phyloP scores from a whole-genome alignment of 1,139 yeast species.

The Suhomyces wounanorum region DNA sequence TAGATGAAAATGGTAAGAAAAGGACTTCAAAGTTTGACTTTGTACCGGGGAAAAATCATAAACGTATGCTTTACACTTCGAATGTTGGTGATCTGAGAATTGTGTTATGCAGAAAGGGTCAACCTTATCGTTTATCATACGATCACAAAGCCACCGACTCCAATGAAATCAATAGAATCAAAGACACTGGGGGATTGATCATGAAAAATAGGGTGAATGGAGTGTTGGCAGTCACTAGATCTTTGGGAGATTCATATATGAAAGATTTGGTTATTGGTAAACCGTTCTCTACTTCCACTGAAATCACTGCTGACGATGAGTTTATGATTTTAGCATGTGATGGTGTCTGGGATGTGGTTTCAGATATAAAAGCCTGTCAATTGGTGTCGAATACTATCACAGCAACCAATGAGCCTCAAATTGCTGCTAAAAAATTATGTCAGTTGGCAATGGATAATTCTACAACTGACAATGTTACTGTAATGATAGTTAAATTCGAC shows the following conservation, averaged over 20 bases:
- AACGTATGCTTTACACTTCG: conserved; percentile 83
- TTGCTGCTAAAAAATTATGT: conserved; percentile 71
- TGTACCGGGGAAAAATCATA: conserved; percentile 49
- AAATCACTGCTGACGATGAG: conserved; percentile 62
- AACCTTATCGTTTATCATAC: conserved; percentile 77
- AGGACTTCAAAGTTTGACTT: conserved; percentile 40
- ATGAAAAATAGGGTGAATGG: conserved; percentile 94
- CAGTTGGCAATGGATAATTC: conserved; percentile 75
- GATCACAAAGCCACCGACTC: conserved; percentile 93
- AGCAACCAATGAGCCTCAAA: conserved; percentile 56
- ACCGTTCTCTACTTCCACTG: conserved; percentile 91
- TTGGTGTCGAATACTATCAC: conserved; percentile 51
- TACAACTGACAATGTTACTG: conserved; percentile 91
- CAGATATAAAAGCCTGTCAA: conserved; percentile 80
- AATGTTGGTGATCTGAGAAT: conserved; percentile 95
- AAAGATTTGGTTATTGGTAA: conserved; percentile 86
- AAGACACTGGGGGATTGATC: conserved; percentile 79
- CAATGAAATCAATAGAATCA: conserved; percentile 74
- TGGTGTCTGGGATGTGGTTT: conserved; percentile 92
- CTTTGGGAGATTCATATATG: conserved; percentile 93
- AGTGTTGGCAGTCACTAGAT: conserved; percentile 89
- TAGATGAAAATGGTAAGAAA: conserved; percentile 3
- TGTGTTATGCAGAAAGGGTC: conserved; percentile 71
- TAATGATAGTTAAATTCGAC: conserved; percentile 77
- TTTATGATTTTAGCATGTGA: conserved; percentile 90